These are phyloP conservation scores for Capsicum baccatum DNA, from an alignment of 257 asterid species.

Conservation along the genomic window DNA sequence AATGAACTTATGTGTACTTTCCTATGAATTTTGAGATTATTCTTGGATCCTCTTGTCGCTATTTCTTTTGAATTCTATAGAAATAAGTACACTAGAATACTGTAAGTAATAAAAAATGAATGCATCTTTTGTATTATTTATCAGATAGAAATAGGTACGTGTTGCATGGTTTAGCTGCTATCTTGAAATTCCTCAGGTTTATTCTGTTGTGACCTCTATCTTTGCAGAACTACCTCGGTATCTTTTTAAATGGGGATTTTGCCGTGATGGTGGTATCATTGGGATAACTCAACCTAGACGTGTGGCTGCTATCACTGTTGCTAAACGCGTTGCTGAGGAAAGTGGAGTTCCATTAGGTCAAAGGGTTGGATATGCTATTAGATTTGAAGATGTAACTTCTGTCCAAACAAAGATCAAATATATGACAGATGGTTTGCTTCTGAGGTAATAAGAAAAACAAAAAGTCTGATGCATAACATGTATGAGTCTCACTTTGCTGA, in stretches of 20 bases:
- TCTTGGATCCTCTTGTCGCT: background rate
- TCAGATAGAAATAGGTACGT: background rate
- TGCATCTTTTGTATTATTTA: background rate
- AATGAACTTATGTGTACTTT: background rate
- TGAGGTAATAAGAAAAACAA: slow-evolving; percentile 58
- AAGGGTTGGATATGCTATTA: slow-evolving; percentile 88
- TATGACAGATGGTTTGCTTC: slow-evolving; percentile 94
- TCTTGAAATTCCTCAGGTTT: background rate
- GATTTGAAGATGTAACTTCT: slow-evolving; percentile 92
- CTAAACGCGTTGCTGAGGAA: slow-evolving; percentile 96
- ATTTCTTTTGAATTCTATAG: background rate
- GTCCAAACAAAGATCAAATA: slow-evolving; percentile 80
- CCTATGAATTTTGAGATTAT: background rate
- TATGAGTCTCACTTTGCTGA: background rate
- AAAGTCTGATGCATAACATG: slow-evolving; percentile 16
- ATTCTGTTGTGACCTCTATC: slow-evolving; percentile 21
- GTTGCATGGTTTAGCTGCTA: background rate
- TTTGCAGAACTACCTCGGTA: slow-evolving; percentile 90
- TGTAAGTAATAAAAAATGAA: too few species aligned
- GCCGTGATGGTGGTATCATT: slow-evolving; percentile 76
- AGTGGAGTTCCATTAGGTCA: slow-evolving; percentile 79
- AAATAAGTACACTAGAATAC: background rate
- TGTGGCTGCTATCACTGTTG: slow-evolving; percentile 96
- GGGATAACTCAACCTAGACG: slow-evolving; percentile 99
- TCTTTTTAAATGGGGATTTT: slow-evolving; percentile 79